A percentile compares a stretch with the other conserved stretches of the same genome.
These are phyloP conservation scores for Lactarius pseudohatsudake DNA, from an alignment of 768 basidiomycete genomes.

Conservation along the genomic window DNA sequence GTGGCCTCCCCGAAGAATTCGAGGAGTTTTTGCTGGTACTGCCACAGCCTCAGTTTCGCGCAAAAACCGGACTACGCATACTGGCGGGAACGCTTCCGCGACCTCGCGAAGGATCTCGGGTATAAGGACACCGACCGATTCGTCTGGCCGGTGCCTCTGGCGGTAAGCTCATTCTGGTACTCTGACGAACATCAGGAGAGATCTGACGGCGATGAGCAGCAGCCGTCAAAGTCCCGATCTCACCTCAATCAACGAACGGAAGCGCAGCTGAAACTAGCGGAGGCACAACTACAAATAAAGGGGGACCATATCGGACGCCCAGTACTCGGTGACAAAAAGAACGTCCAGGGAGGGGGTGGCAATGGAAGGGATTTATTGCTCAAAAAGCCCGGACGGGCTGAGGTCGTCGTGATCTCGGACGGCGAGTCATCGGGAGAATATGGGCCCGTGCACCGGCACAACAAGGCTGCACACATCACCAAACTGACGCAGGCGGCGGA, in stretches of 20 bases:
- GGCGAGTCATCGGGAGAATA: conserved; percentile 35
- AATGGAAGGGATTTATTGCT: conserved; percentile 2
- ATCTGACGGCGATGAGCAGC: conserved; percentile 11
- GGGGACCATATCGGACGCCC: conserved; percentile 39
- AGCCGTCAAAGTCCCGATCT: conserved; percentile 27
- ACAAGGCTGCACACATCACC: conserved; percentile 55
- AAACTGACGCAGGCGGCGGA: conserved; percentile 50
- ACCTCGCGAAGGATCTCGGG: conserved; percentile 59
- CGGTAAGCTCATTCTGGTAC: conserved; percentile 31
- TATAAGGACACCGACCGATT: conserved; percentile 59
- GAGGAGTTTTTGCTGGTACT: conserved; percentile 73
- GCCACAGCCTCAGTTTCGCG: conserved; percentile 64
- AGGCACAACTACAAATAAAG: conserved; percentile 12
- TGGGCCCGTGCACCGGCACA: conserved; percentile 38
- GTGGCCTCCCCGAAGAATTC: conserved; percentile 65
- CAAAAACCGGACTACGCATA: conserved; percentile 64
- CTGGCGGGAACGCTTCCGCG: conserved; percentile 66
- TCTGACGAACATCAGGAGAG: not conserved
- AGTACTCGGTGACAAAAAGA: conserved; percentile 28
- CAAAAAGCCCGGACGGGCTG: conserved; percentile 29
- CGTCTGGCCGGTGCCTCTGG: conserved; percentile 47
- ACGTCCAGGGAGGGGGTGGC: conserved; percentile 14
- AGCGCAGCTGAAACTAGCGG: not conserved
- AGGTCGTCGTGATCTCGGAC: conserved; percentile 50
- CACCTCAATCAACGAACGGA: conserved; percentile 36